Evolutionary conservation across 805 yeast species (phyloP).

Genomic region (Yarrowia sp.): DNA sequence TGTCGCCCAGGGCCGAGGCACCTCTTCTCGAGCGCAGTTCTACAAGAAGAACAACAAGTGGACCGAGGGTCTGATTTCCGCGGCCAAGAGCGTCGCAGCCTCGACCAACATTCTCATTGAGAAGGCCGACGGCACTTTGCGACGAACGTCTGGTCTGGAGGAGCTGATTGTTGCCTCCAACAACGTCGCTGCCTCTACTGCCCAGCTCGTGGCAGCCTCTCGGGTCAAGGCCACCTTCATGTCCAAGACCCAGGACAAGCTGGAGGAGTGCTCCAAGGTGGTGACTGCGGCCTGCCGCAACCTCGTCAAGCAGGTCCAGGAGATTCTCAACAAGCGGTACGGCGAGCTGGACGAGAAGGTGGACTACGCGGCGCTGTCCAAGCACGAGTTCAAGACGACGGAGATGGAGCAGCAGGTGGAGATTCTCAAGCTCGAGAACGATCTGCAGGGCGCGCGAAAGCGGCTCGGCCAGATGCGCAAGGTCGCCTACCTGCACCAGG

Average conservation of each 20-base stretch:
- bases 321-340: constrained; percentile 42
- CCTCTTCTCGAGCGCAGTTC: constrained; percentile 65
- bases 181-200: constrained; percentile 89
- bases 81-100: constrained; percentile 81
- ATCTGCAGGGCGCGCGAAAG: constrained; percentile 68
- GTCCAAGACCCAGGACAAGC: constrained; percentile 70
- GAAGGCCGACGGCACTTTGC: constrained; percentile 82
- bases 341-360: constrained; percentile 40
- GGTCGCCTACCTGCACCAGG: constrained; percentile 67
- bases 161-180: constrained; percentile 86
- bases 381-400: constrained; percentile 77
- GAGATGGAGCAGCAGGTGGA: constrained; percentile 95
- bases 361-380: constrained; percentile 65
- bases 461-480: constrained; percentile 81
- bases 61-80: constrained; percentile 91
- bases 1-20: constrained; percentile 66
- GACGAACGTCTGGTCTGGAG: constrained; percentile 64
- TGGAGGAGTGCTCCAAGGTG: constrained; percentile 64
- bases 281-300: constrained; percentile 76
- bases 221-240: constrained; percentile 76
- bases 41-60: constrained; percentile 86
- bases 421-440: constrained; percentile 76
- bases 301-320: constrained; percentile 68
- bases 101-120: constrained; percentile 78
- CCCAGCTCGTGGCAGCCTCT: constrained; percentile 88